phyloP scores from a whole-genome alignment of 208 protist genomes.

The Acanthamoeba sp. region DNA sequence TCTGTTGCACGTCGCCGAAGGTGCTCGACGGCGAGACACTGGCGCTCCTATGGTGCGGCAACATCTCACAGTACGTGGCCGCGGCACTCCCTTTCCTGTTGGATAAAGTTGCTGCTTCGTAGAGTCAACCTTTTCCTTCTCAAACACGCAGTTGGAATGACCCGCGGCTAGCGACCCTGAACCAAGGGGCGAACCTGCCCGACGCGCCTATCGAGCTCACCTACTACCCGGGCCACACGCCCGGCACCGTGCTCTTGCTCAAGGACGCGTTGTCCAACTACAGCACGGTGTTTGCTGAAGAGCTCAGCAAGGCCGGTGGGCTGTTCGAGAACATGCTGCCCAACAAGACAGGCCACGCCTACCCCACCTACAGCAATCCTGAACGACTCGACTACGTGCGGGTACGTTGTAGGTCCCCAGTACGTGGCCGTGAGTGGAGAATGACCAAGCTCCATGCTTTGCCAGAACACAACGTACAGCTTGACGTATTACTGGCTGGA shows the following conservation, averaged over 20 bases:
- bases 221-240: neutral
- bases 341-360: neutral
- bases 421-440: no score
- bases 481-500: constrained; percentile 36
- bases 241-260: constrained; percentile 1
- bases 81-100: neutral
- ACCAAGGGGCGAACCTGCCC: neutral
- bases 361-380: neutral
- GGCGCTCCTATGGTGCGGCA: constrained; percentile 10
- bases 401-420: no score
- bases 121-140: neutral
- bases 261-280: constrained; percentile 29
- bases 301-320: neutral
- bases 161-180: neutral
- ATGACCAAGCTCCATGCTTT: no score
- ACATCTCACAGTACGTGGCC: neutral
- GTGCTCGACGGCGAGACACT: constrained; percentile 5
- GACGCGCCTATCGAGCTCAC: constrained; percentile 7
- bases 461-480: neutral
- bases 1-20: neutral
- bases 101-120: neutral
- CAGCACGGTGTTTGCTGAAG: neutral
- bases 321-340: constrained; percentile 16
- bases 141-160: neutral
- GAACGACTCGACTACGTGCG: neutral